Conservation (phyloP, 345 rosid species). For the Odontarrhena argentea region DNA sequence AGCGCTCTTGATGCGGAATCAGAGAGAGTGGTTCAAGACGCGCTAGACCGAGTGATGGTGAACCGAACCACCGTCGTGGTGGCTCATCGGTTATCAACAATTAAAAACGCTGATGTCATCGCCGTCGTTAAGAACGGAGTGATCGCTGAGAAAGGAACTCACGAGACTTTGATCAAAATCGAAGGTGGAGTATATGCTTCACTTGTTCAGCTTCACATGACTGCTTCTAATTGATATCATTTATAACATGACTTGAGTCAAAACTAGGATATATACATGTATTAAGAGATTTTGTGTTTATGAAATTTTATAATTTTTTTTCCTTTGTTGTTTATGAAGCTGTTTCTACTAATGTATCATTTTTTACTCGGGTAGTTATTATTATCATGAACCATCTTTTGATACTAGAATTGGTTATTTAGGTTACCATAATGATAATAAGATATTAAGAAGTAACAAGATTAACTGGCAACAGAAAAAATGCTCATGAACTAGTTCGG, state of each 20-base stretch:
- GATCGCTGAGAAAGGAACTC: slow-evolving; percentile 75
- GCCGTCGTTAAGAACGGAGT: slow-evolving; percentile 73
- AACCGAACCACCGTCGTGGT: slow-evolving; percentile 62
- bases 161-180: slow-evolving; percentile 49
- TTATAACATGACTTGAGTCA: neutral
- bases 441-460: neutral
- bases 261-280: slow-evolving; percentile 13
- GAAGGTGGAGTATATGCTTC: slow-evolving; percentile 69
- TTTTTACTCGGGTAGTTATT: no score
- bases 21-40: slow-evolving; percentile 59
- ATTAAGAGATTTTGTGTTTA: neutral
- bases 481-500: neutral
- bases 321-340: no score
- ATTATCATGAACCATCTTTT: neutral
- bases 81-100: slow-evolving; percentile 79
- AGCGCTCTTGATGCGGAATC: slow-evolving; percentile 83
- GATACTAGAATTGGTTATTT: neutral
- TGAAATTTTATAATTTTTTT: neutral
- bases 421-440: neutral
- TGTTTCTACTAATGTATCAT: no score
- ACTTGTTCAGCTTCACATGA: slow-evolving; percentile 56
- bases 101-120: slow-evolving; percentile 64
- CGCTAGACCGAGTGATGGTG: slow-evolving; percentile 53
- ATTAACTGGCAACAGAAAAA: slow-evolving; percentile 9
- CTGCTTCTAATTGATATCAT: slow-evolving; percentile 28